Base-by-base conservation (phyloP, 106 monocot genomes). In the Platanthera guangdongensis region DNA sequence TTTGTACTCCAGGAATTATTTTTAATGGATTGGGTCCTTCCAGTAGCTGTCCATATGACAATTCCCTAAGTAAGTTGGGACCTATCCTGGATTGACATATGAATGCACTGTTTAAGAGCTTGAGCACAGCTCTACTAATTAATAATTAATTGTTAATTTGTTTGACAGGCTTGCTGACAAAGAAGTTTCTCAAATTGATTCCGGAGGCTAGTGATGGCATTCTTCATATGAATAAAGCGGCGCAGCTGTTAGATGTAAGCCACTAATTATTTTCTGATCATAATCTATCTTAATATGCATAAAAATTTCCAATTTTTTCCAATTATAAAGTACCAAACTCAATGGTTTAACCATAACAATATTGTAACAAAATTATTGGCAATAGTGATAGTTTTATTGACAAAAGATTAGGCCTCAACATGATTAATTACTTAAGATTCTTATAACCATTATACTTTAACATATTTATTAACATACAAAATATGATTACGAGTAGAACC, bases 191-290 rank as follows among this genome's bases (percentile, higher is more conserved):
- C 65, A 87, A 76, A 71, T 81, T 97, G 81, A 89, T 97, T 60
- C 80, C 91, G 77, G 82, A 82, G 84, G 91, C 93, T 77, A 89
- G 91, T 71, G 93, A 97, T 89, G 96, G 96, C 47, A 93, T 89
- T 60, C 89, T 97, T 83, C 93, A 97, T 89, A 80, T 97, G 74
- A 97, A 96, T 74, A 88, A 64, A 81, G 95, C 95, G 28, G 95
- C 95, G 45, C 84, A 86, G 68, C 80, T 85, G 64, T 86, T 96
- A 83, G 89, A 96, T 85, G 95, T 96, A 88, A 74, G 78, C 52
- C 53, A 76, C 51, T 71, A 30, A 18, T 68, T 5, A 62, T 75
- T 30, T 69, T 51, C 25, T 51, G 9, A 7, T 4, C 18, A 50
- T 78, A 32, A 22, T 57, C 2, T 19, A 5, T 14, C 47, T 60